Conservation (phyloP, 2,329 filamentous ascomycete genomes). For the Fusarium multiceps region DNA sequence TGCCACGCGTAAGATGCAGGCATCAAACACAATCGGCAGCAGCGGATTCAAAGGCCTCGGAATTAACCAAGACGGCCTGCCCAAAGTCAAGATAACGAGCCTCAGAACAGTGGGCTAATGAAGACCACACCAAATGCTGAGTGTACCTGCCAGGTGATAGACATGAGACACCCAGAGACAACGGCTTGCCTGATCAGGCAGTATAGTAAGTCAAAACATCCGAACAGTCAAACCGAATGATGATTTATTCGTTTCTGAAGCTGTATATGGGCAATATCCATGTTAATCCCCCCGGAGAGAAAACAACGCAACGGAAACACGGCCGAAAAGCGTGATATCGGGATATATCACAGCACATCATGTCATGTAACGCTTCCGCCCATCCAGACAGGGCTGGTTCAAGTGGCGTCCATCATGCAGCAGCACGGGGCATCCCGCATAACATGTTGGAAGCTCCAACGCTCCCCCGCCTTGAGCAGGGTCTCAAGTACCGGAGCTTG, state of each 20-base stretch:
- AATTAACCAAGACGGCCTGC: neutral
- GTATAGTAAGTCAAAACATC: conserved; percentile 4
- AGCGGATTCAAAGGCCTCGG: neutral
- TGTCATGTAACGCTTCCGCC: conserved; percentile 18
- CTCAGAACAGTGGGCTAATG: neutral
- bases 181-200: conserved; percentile 33
- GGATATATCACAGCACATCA: conserved; percentile 21
- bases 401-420: conserved; percentile 38
- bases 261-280: conserved; percentile 8
- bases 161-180: conserved; percentile 10
- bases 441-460: conserved; percentile 24
- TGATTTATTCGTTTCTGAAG: conserved; percentile 1
- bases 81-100: neutral
- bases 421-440: conserved; percentile 44
- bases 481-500: conserved; percentile 20
- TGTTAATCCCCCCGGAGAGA: conserved; percentile 12
- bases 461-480: conserved; percentile 30
- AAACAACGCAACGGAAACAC: conserved; percentile 27
- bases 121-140: conserved; percentile 7
- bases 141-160: conserved; percentile 1
- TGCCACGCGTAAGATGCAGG: conserved; percentile 15
- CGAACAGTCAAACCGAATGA: conserved; percentile 1
- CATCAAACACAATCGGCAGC: neutral
- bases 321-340: conserved; percentile 22
- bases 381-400: conserved; percentile 21